phyloP scores from a whole-genome alignment of 2,329 filamentous ascomycete species.

The Monosporascus sp. region DNA sequence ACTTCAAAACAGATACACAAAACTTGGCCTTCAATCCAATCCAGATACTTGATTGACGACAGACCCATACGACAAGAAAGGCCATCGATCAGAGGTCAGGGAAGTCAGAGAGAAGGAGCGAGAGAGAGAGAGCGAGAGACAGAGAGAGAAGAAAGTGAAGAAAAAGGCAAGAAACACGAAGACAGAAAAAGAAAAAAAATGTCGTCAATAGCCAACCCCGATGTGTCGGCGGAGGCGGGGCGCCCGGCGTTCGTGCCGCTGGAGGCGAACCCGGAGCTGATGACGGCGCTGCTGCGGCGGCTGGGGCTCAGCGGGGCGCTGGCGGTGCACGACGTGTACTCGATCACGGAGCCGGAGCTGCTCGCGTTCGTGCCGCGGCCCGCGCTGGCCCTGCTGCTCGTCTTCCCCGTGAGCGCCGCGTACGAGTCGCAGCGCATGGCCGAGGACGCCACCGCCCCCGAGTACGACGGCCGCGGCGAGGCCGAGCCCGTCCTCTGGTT shows the following conservation, averaged over 20 bases:
- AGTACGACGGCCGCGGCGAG: conserved; percentile 64
- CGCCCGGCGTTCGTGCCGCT: conserved; percentile 51
- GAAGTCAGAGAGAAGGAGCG: too few relatives aligned
- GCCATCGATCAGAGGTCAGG: too few relatives aligned
- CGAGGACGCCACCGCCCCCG: conserved; percentile 60
- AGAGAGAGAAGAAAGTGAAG: not conserved
- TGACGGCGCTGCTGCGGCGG: conserved; percentile 74
- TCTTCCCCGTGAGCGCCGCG: conserved; percentile 75
- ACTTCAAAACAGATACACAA: too few relatives aligned
- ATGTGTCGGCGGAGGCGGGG: conserved; percentile 26
- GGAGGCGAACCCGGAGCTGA: conserved; percentile 79
- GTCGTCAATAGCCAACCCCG: conserved; percentile 26
- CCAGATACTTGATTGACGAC: too few relatives aligned
- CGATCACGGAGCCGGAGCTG: conserved; percentile 77
- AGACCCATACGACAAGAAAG: too few relatives aligned
- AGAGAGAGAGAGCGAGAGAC: too few relatives aligned
- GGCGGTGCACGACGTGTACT: conserved; percentile 86
- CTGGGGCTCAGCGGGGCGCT: conserved; percentile 78
- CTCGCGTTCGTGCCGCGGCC: conserved; percentile 85
- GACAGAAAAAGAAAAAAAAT: conserved; percentile 6
- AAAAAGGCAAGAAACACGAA: not conserved
- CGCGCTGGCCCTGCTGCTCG: conserved; percentile 80
- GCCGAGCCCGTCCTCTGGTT: conserved; percentile 84
- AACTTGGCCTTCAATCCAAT: too few relatives aligned
- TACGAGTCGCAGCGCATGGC: conserved; percentile 72